Percentiles rank a stretch among this genome's conserved stretches.
Conservation (phyloP, 2,329 filamentous ascomycete species). For the Paecilomyces niveus region DNA sequence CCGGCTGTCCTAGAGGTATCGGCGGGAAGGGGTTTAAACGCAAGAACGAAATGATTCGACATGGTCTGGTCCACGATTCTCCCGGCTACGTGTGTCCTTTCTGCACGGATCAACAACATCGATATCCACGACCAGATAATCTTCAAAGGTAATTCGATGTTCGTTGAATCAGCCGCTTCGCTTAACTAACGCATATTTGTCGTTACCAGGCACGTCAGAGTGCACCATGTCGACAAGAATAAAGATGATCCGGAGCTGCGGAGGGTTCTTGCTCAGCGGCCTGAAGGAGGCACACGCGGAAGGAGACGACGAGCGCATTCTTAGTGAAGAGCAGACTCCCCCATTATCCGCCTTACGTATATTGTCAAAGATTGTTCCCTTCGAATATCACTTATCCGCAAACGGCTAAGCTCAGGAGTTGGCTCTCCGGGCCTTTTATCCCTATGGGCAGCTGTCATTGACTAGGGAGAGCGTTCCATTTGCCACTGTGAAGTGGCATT, state of each 20-base stretch:
- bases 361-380: neutral
- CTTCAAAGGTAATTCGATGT: slow-evolving; percentile 65
- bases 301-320: slow-evolving; percentile 56
- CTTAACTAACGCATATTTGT: slow-evolving; percentile 5
- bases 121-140: slow-evolving; percentile 92
- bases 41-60: slow-evolving; percentile 65
- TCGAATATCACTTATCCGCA: neutral
- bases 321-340: slow-evolving; percentile 6
- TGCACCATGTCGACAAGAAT: slow-evolving; percentile 83
- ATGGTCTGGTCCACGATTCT: slow-evolving; percentile 84
- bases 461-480: neutral
- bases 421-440: neutral
- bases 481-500: neutral
- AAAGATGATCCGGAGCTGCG: slow-evolving; percentile 77
- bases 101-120: slow-evolving; percentile 87
- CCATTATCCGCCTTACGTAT: neutral
- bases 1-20: slow-evolving; percentile 50
- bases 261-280: slow-evolving; percentile 77
- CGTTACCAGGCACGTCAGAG: slow-evolving; percentile 69
- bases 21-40: slow-evolving; percentile 62
- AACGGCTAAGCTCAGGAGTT: neutral
- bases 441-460: neutral
- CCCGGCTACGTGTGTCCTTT: slow-evolving; percentile 96
- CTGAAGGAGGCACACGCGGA: slow-evolving; percentile 75
- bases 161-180: neutral